Base-by-base conservation (phyloP, 352 stramenopile genomes). In the Pythium plurisporium region DNA sequence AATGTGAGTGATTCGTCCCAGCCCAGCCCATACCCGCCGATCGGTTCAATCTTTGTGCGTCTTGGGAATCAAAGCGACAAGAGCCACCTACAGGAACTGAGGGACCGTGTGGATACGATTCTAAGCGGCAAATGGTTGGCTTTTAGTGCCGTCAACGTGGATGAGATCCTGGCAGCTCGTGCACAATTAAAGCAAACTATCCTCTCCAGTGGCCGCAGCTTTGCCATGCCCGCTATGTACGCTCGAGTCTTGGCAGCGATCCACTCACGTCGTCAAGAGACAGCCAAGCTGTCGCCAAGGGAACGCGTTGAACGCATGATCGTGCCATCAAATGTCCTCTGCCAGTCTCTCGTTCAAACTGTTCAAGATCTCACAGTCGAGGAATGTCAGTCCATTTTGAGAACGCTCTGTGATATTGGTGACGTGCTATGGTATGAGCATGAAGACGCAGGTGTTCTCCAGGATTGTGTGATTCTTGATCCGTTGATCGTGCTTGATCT, bases 401-500 rank as follows among this genome's bases (percentile, higher is more conserved):
- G 30, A 7, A 43, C 43, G 19, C 48, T 69, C n/a, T n/a, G n/a
- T n/a, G n/a, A n/a, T n/a, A n/a, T 69, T 3, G 62, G 62, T 7
- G 62, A 69, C 11, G 41, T 69, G 20, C 29, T 45, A 14, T 69
- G 62, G 62, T 69, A 57, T 27, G 48, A 69, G 23, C 17, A 41
- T 1, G 59, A 60, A 4, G 45, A 40, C 20, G 17, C 38, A 9
- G 50, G 42, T 2, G 33, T n/a, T 1, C 31, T 61, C n/a, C 51
- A 58, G 38, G 51, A 66, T 23, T 52, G 38, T 23, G 59, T 61
- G 33, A 61, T 66, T 22, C 9, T 66, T 19, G 38, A 67, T 15
- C 59, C 55, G 3, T 67, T 56, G 0, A 61, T 78, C 37, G 66
- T 70, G 8, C 62, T 78, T 14, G 58, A 67, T 25, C 48, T 74